Conservation (phyloP, 148 eudicot genomes). For the Fagopyrum esculentum region DNA sequence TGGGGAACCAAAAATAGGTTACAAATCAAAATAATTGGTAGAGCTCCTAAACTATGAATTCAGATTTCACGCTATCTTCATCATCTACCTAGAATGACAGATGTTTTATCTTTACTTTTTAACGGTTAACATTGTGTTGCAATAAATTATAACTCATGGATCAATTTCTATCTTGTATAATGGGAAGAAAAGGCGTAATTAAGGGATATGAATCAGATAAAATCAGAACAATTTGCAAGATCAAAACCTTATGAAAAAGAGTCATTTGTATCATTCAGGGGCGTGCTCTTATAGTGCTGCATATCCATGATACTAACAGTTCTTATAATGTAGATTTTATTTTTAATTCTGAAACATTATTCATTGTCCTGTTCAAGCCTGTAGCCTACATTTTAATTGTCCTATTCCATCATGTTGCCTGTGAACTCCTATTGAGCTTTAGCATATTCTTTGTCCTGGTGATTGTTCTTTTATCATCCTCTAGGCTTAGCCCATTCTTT, state of each 20-base stretch:
- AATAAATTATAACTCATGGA: background rate
- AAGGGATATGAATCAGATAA: background rate
- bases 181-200: background rate
- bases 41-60: conserved; percentile 1
- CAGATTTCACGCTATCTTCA: background rate
- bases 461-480: background rate
- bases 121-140: background rate
- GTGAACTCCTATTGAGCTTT: background rate
- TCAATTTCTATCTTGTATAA: background rate
- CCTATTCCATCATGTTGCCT: background rate
- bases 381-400: background rate
- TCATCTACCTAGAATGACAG: conserved; percentile 5
- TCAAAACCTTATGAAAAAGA: background rate
- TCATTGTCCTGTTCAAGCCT: background rate
- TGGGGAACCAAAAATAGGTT: background rate
- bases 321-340: background rate
- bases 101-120: background rate
- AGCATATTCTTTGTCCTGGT: background rate
- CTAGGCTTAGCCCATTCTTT: background rate
- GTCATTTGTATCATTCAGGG: background rate
- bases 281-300: background rate
- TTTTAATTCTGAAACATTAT: background rate
- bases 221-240: background rate
- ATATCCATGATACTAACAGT: background rate
- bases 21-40: background rate